A percentile compares a stretch with the other conserved stretches of the same genome.
phyloP scores from a whole-genome alignment of 2,329 filamentous ascomycete species.

The Pseudomassariella vexata region DNA sequence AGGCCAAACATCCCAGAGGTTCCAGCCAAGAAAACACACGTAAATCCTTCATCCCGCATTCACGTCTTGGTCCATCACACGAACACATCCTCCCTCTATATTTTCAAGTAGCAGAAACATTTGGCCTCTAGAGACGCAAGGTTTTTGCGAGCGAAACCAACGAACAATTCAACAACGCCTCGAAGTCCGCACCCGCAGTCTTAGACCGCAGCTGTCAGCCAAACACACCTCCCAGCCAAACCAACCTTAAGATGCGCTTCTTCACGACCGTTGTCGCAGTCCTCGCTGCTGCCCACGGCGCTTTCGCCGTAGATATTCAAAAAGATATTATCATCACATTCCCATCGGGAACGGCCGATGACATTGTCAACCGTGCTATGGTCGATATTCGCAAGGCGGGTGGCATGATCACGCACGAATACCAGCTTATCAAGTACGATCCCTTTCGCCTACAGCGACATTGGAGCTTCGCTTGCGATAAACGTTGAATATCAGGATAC shows the following conservation, averaged over 20 bases:
- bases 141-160: too few relatives aligned
- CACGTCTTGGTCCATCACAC: too few relatives aligned
- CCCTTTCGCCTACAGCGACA: constrained; percentile 1
- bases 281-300: constrained; percentile 52
- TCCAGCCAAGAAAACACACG: too few relatives aligned
- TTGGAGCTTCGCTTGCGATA: constrained; percentile 1
- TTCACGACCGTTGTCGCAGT: constrained; percentile 45
- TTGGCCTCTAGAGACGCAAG: too few relatives aligned
- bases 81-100: too few relatives aligned
- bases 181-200: too few relatives aligned
- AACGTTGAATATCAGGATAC: background rate
- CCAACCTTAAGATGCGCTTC: constrained; percentile 50
- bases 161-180: too few relatives aligned
- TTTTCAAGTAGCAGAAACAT: too few relatives aligned
- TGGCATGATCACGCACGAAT: constrained; percentile 75
- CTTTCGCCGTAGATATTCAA: constrained; percentile 57
- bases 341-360: constrained; percentile 60
- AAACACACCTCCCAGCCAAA: background rate
- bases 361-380: constrained; percentile 66
- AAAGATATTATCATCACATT: constrained; percentile 78
- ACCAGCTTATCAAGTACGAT: constrained; percentile 60
- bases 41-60: too few relatives aligned
- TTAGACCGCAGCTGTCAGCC: too few relatives aligned
- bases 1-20: too few relatives aligned
- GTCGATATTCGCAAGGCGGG: constrained; percentile 63